These are phyloP conservation scores for Vachellia collinsii DNA, from an alignment of 306 rosid species.

Conservation along the genomic window DNA sequence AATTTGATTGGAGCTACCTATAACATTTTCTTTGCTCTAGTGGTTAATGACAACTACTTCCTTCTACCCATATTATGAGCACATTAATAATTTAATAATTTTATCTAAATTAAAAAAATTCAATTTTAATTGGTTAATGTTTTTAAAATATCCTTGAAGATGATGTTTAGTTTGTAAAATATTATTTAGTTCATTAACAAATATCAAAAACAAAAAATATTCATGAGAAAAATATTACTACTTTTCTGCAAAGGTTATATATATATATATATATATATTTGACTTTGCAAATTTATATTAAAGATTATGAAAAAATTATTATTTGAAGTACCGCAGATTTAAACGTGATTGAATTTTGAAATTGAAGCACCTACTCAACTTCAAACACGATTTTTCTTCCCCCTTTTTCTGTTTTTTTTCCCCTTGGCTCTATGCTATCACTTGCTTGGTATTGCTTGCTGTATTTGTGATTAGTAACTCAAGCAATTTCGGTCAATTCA, in stretches of 20 bases:
- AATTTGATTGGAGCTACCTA: not conserved
- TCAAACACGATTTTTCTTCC: not conserved
- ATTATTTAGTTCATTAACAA: too few relatives aligned
- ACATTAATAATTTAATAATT: too few relatives aligned
- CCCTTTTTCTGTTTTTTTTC: not conserved
- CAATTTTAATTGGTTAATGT: too few relatives aligned
- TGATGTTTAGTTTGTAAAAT: not conserved
- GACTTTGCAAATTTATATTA: too few relatives aligned
- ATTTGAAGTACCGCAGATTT: too few relatives aligned
- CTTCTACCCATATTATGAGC: too few relatives aligned
- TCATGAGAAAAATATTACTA: too few relatives aligned
- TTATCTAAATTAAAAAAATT: too few relatives aligned
- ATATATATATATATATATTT: too few relatives aligned
- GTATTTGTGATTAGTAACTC: constrained; percentile 13
- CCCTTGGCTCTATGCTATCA: not conserved
- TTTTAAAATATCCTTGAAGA: too few relatives aligned
- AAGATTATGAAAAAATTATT: too few relatives aligned
- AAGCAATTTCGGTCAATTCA: not conserved
- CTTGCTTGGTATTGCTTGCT: not conserved
- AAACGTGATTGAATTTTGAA: constrained; percentile 3
- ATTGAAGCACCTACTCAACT: constrained; percentile 2
- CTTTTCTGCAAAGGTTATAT: not conserved
- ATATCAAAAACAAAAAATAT: too few relatives aligned
- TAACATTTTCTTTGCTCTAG: not conserved
- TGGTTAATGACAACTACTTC: not conserved